Base-by-base conservation (phyloP, 1,284 basidiomycete species). In the Fereydounia khargensis region DNA sequence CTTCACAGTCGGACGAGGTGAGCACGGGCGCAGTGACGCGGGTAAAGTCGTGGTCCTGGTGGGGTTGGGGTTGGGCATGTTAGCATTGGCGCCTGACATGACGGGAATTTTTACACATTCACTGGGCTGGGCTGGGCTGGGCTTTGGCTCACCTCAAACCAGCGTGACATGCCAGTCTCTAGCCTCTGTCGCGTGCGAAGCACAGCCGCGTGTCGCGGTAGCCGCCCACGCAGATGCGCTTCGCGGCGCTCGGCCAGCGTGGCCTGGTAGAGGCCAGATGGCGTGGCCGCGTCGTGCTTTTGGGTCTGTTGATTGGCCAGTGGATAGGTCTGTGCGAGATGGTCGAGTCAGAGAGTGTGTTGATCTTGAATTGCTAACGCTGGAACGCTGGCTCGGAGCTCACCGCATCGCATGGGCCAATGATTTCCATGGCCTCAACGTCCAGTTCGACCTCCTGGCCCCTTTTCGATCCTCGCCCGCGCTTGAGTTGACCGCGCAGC, bases 1-100 rank as follows among this genome's bases (percentile, higher is more conserved):
- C 95, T 79, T 98, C 94, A 60, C 91, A 94, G 76, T 98, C 95
- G 57, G 85, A 90, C 7, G 85, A 83, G 0, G 94, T 97, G 28
- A 96, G 79, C 33, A 97, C 81, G 1, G 95, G 94, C 0, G 91
- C 87, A 62, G 94, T 86, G 14, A 84, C 81, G 65, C 88, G 84
- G 35, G 81, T 78, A 74, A 95, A 97, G 23, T 85, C 88, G 77
- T 88, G 18, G 9, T 3, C 3, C 1, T 35, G 11, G 13, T 56
- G 27, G 11, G 17, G 33, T n/a, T n/a, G n/a, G n/a, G n/a, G n/a
- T n/a, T 9, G 27, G 27, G 27, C 27, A 28, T 28, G n/a, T 28
- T 28, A 10, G 27, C 9, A n/a, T n/a, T n/a, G n/a, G n/a, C n/a
- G n/a, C n/a, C n/a, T n/a, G n/a, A n/a, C n/a, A n/a, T n/a, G 24